A percentile compares a stretch with the other conserved stretches of the same genome.
These are phyloP conservation scores for Diaporthe vexans DNA, from an alignment of 2,329 filamentous ascomycete species.

Conservation along the genomic window DNA sequence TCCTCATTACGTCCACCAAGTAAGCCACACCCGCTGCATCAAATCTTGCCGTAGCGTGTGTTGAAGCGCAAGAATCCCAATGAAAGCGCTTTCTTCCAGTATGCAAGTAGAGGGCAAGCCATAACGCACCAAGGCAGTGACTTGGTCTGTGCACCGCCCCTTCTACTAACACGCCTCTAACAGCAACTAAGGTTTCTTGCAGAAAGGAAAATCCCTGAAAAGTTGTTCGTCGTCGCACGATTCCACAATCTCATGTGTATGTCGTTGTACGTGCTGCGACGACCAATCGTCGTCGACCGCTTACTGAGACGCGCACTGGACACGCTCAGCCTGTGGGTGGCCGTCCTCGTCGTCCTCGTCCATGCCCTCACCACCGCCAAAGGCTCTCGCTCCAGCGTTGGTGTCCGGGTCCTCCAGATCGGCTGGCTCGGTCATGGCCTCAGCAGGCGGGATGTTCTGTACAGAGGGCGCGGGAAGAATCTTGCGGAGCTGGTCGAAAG, in stretches of 20 bases:
- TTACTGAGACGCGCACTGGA: constrained; percentile 92
- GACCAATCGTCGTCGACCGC: constrained; percentile 42
- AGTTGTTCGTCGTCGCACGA: background rate
- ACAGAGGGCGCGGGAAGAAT: constrained; percentile 81
- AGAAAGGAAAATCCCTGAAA: background rate
- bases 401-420: constrained; percentile 88
- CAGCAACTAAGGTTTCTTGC: background rate
- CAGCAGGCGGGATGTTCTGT: constrained; percentile 77
- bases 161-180: constrained; percentile 9
- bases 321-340: constrained; percentile 80
- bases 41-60: constrained; percentile 8
- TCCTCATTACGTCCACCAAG: constrained; percentile 33
- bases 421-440: constrained; percentile 93
- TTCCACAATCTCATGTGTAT: background rate
- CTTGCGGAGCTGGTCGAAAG: constrained; percentile 84
- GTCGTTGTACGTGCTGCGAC: background rate
- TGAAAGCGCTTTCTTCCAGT: constrained; percentile 6
- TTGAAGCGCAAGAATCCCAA: background rate
- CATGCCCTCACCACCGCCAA: constrained; percentile 71
- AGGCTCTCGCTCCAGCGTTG: constrained; percentile 76
- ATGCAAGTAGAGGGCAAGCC: constrained; percentile 4
- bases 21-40: background rate
- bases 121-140: constrained; percentile 7
- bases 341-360: constrained; percentile 86
- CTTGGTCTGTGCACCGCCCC: background rate